Evolutionary conservation across 2,329 filamentous ascomycete genomes (phyloP).

Genomic region (Botryosphaeria agaves): DNA sequence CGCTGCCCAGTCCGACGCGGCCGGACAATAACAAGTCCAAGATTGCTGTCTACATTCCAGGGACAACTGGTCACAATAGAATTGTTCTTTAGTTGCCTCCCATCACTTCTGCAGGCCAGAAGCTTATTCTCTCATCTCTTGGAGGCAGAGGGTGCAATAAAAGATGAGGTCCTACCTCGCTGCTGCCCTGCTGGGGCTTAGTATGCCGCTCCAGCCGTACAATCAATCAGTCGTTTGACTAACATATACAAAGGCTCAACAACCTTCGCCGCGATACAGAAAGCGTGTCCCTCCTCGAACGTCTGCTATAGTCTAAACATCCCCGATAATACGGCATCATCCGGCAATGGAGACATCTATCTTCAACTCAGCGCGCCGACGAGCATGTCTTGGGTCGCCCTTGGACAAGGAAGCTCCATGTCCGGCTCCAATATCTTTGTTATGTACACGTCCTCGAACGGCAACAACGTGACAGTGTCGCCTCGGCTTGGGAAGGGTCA

Average conservation of each 20-base stretch:
- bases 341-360: slow-evolving; percentile 36
- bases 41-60: too few relatives aligned
- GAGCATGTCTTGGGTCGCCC: slow-evolving; percentile 33
- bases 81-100: not conserved
- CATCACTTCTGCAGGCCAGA: not conserved
- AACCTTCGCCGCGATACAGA: slow-evolving; percentile 1
- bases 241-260: not conserved
- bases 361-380: slow-evolving; percentile 38
- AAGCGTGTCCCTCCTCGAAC: slow-evolving; percentile 5
- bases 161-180: not conserved
- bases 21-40: too few relatives aligned
- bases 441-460: slow-evolving; percentile 33
- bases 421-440: slow-evolving; percentile 39
- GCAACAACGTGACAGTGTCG: slow-evolving; percentile 40
- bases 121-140: too few relatives aligned
- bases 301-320: slow-evolving; percentile 36
- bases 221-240: not conserved
- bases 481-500: slow-evolving; percentile 30
- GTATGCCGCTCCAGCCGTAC: not conserved
- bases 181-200: slow-evolving; percentile 1
- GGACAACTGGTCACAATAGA: too few relatives aligned
- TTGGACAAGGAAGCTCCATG: slow-evolving; percentile 40
- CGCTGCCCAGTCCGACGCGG: too few relatives aligned
- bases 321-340: slow-evolving; percentile 31
- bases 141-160: too few relatives aligned